Conservation (phyloP, 2,329 filamentous ascomycete species). For the Paraphaeosphaeria sporulosa region DNA sequence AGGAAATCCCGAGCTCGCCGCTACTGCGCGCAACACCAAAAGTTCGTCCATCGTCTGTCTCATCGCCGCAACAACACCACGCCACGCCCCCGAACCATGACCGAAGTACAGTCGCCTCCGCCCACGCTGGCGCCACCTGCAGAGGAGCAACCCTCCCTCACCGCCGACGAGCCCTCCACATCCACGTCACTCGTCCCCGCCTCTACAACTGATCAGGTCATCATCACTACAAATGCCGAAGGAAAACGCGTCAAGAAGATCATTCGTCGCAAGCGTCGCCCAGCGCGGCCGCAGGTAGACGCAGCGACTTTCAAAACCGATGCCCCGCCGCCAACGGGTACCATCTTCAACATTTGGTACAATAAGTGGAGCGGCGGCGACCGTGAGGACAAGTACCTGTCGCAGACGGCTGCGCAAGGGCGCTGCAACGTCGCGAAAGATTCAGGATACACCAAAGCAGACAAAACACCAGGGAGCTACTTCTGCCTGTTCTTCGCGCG, state of each 20-base stretch:
- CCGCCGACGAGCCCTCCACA: constrained; percentile 26
- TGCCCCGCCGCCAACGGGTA: constrained; percentile 89
- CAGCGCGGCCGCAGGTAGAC: constrained; percentile 90
- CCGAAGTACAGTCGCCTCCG: constrained; percentile 39
- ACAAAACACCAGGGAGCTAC: constrained; percentile 69
- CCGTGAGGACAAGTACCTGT: constrained; percentile 87
- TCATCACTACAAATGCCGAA: constrained; percentile 50
- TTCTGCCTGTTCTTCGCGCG: constrained; percentile 93
- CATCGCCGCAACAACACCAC: constrained; percentile 9
- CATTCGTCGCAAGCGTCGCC: constrained; percentile 86
- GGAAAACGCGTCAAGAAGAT: constrained; percentile 85
- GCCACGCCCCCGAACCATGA: constrained; percentile 29
- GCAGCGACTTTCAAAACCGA: constrained; percentile 82
- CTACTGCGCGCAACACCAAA: constrained; percentile 11
- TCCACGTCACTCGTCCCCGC: constrained; percentile 36
- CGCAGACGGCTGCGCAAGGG: constrained; percentile 80
- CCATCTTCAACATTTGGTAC: constrained; percentile 98
- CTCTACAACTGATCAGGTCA: constrained; percentile 36
- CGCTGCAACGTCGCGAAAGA: constrained; percentile 85
- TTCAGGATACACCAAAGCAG: constrained; percentile 59
- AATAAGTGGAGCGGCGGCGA: constrained; percentile 98
- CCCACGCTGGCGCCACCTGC: constrained; percentile 24
- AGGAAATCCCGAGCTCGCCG: background rate
- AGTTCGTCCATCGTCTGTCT: constrained; percentile 4
- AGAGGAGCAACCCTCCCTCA: constrained; percentile 9